Evolutionary conservation across 2,329 filamentous ascomycete species (phyloP), one percentile per base, ranked within the genome.

Genomic region (Blumeria hordei): DNA sequence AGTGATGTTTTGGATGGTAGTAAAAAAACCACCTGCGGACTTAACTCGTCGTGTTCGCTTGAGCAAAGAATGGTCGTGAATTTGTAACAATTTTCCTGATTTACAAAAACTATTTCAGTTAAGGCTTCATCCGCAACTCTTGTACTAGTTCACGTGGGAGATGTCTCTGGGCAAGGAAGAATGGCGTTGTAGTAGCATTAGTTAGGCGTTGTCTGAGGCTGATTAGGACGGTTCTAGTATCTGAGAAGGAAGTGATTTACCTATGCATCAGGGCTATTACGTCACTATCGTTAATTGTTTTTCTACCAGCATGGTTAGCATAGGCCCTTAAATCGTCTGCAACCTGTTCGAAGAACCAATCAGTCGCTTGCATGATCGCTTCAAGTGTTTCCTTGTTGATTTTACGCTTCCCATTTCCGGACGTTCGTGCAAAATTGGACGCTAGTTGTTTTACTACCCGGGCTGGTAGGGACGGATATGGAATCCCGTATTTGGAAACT

Each of bases 1-100:
- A 11, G 77, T 98, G 65, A 98, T 98, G 92, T 73, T 98, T 65
- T 94, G 83, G 76, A 88, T 96, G 85, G 80, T 98, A 39, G 72
- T 94, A 58, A 88, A 85, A 68, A 94, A 90, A 69, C 87, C 88
- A 12, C 74, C 86, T 9, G 79, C 81, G 32, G 80, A 85, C 62
- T 72, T 85, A 51, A 69, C 81, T 54, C 78, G 81, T 58, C 79
- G 86, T 59, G 79, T 94, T 57, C 78, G 84, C 56, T 78, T 85
- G 67, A 87, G 81, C 65, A 81, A 77, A 64, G 76, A 81, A 58
- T 88, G 85, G 83, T 86, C 75, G 66, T 69, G 62, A 63, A 57
- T 47, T 56, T 36, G n/a, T 39, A 56, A 70, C 67, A 66, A 39
- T 63, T 64, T 58, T 69, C 71, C 49, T 74, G 69, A 55, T 68